Evolutionary conservation across 2,329 filamentous ascomycete species (phyloP).

Genomic region (Cyclaneusma minus): DNA sequence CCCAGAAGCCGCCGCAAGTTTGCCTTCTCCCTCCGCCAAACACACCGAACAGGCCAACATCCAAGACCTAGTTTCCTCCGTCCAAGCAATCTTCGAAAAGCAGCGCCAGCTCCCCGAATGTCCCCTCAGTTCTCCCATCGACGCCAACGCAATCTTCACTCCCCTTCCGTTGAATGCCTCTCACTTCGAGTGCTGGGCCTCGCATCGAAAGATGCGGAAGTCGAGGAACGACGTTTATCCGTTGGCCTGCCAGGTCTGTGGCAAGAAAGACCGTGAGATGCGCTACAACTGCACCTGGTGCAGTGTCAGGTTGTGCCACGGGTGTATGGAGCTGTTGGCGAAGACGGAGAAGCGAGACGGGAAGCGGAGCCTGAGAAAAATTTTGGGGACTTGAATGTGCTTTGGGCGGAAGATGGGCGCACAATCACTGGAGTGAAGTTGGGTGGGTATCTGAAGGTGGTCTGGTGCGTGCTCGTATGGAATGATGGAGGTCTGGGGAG

Average conservation of each 20-base stretch:
- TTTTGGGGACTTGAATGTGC: too few species aligned
- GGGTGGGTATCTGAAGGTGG: too few species aligned
- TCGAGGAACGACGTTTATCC: conserved; percentile 15
- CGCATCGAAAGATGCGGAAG: conserved; percentile 15
- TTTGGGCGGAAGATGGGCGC: too few species aligned
- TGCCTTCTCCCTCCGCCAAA: not conserved
- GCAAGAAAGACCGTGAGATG: conserved; percentile 12
- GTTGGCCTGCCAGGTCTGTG: conserved; percentile 18
- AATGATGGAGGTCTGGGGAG: too few species aligned
- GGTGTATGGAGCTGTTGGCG: conserved; percentile 14
- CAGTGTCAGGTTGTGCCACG: conserved; percentile 16
- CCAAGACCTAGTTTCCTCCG: conserved; percentile 10
- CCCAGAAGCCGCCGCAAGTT: too few species aligned
- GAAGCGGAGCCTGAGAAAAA: too few species aligned
- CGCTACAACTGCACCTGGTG: conserved; percentile 19
- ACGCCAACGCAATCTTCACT: conserved; percentile 8
- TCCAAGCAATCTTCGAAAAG: too few species aligned
- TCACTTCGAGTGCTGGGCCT: conserved; percentile 17
- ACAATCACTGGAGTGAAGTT: too few species aligned
- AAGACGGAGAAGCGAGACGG: conserved; percentile 12
- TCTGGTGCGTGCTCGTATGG: too few species aligned
- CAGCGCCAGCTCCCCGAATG: too few species aligned
- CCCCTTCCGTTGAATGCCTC: conserved; percentile 9
- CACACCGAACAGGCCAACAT: not conserved
- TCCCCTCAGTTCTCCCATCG: too few species aligned